Conservation (phyloP, 441 rosid species). For the Jatropha multifida region DNA sequence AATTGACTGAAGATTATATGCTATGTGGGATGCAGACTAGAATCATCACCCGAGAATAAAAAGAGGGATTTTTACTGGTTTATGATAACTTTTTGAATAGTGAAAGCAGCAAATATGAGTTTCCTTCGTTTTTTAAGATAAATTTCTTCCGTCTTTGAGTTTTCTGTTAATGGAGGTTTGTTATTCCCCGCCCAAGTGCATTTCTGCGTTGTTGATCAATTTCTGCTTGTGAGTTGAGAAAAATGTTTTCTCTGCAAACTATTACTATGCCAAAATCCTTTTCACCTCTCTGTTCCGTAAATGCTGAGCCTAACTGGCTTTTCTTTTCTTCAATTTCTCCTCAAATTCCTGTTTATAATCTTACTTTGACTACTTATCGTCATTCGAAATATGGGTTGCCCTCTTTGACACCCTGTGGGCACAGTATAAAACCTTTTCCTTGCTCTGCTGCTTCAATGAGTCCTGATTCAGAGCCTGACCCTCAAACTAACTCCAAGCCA, state of each 20-base stretch:
- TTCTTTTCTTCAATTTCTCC: conserved; percentile 15
- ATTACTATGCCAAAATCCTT: conserved; percentile 28
- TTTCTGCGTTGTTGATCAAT: neutral
- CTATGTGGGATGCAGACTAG: neutral
- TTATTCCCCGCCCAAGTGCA: neutral
- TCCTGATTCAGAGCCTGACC: conserved; percentile 40
- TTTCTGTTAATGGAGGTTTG: neutral
- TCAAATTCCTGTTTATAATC: neutral
- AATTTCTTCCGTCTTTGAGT: neutral
- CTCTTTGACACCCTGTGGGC: neutral
- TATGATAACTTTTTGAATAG: neutral
- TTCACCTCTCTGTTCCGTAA: conserved; percentile 20
- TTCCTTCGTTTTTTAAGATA: neutral
- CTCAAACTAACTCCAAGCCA: conserved; percentile 30
- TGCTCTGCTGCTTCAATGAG: conserved; percentile 44
- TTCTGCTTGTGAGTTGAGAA: conserved; percentile 8
- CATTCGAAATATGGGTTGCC: neutral
- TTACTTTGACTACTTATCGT: neutral
- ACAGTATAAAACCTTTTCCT: conserved; percentile 16
- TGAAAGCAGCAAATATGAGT: neutral
- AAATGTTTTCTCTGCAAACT: conserved; percentile 37
- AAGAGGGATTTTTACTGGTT: neutral
- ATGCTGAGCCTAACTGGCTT: conserved; percentile 3
- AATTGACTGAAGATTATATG: neutral
- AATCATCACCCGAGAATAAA: neutral